phyloP scores from a whole-genome alignment of 768 basidiomycete genomes.

The Tulasnella sp. region DNA sequence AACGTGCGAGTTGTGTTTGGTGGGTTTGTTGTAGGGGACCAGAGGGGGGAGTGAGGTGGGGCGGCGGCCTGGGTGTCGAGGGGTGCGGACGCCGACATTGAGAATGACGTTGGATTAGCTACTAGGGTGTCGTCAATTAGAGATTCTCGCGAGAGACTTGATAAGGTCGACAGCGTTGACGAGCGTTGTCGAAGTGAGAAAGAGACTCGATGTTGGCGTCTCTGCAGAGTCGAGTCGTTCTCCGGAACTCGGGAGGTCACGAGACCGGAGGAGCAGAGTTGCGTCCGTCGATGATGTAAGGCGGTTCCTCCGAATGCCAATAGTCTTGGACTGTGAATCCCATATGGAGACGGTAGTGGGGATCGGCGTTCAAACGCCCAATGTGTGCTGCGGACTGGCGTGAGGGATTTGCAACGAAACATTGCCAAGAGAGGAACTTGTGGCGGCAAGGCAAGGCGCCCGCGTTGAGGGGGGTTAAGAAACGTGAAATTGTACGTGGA shows the following conservation, averaged over 20 bases:
- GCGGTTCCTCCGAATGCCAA: not conserved
- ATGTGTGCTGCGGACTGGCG: not conserved
- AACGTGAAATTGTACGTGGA: not conserved
- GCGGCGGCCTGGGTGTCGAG: conserved; percentile 10
- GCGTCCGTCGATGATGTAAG: conserved; percentile 4
- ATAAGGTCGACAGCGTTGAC: not conserved
- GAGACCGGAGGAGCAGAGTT: not conserved
- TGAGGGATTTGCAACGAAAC: conserved; percentile 8
- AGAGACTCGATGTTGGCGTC: not conserved
- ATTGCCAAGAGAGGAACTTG: not conserved
- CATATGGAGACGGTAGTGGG: not conserved
- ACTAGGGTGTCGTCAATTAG: not conserved
- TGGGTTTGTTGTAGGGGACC: not conserved
- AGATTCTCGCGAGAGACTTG: not conserved
- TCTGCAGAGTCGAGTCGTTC: not conserved
- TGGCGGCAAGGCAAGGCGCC: not conserved
- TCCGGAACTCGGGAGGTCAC: conserved; percentile 10
- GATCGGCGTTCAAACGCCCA: conserved; percentile 11
- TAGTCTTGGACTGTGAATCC: not conserved
- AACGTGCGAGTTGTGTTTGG: conserved; percentile 18
- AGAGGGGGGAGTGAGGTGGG: conserved; percentile 16
- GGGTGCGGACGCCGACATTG: not conserved
- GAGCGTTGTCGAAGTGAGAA: not conserved
- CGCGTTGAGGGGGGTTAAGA: not conserved
- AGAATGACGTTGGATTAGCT: not conserved